phyloP scores from a whole-genome alignment of 306 rosid species.

The Clitoria ternatea region DNA sequence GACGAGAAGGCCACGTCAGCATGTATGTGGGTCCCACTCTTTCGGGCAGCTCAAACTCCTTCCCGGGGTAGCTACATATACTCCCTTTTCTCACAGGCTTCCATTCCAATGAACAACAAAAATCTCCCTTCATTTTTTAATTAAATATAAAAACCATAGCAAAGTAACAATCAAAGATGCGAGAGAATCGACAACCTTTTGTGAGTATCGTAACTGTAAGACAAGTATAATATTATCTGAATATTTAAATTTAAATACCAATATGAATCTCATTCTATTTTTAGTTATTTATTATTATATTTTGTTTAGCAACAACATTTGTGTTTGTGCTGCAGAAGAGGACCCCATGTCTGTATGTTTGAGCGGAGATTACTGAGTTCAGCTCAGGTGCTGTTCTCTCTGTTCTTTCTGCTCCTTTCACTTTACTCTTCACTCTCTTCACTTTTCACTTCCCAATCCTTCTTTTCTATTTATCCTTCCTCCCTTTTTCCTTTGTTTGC shows the following conservation, averaged over 20 bases:
- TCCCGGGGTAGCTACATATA: conserved; percentile 42
- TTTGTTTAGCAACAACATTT: conserved; percentile 34
- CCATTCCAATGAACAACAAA: conserved; percentile 14
- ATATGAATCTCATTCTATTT: no score
- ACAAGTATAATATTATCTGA: not conserved
- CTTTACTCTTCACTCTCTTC: not conserved
- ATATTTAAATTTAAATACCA: not conserved
- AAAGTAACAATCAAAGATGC: not conserved
- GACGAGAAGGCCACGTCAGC: conserved; percentile 44
- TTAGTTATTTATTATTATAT: no score
- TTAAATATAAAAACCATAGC: no score
- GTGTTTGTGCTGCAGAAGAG: conserved; percentile 39
- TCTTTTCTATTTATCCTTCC: not conserved
- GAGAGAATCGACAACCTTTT: conserved; percentile 35
- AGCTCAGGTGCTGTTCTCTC: conserved; percentile 30
- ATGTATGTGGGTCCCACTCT: conserved; percentile 26
- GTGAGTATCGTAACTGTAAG: not conserved
- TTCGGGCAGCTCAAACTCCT: conserved; percentile 26
- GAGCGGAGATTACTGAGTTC: conserved; percentile 59
- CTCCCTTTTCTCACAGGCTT: conserved; percentile 19
- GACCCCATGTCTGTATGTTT: conserved; percentile 44
- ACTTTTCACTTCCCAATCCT: conserved; percentile 23
- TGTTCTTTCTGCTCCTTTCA: conserved; percentile 28
- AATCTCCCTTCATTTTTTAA: not conserved
- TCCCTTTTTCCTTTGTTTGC: not conserved